Percentiles rank a stretch among this genome's conserved stretches.
phyloP scores from a whole-genome alignment of 495 filamentous ascomycete species.

The Clavariopsis aquatica region DNA sequence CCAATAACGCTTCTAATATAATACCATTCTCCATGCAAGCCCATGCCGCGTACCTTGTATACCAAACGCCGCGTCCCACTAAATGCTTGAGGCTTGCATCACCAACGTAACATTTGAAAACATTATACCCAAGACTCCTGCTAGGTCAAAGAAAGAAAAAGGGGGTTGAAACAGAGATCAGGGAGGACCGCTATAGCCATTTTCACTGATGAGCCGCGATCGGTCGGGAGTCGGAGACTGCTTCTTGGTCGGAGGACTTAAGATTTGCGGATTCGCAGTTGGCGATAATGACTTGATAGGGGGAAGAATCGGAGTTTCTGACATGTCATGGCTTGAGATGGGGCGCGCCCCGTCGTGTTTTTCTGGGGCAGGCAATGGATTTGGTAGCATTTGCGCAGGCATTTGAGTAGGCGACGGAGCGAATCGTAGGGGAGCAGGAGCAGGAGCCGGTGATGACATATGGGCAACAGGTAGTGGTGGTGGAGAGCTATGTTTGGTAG shows the following conservation, averaged over 20 bases:
- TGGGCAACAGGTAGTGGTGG: conserved; percentile 8
- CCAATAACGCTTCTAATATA: not conserved
- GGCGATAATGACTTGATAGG: conserved; percentile 54
- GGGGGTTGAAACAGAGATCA: not conserved
- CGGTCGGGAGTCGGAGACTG: conserved; percentile 33
- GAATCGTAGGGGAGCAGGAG: conserved; percentile 17
- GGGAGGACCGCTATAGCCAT: conserved; percentile 5
- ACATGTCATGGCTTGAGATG: conserved; percentile 50
- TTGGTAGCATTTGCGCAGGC: conserved; percentile 54
- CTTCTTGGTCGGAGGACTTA: conserved; percentile 39
- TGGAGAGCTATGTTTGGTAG: conserved; percentile 35
- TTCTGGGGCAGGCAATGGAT: conserved; percentile 63
- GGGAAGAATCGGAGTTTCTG: conserved; percentile 52
- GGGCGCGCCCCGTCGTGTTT: conserved; percentile 66
- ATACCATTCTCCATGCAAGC: not conserved
- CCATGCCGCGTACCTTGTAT: not conserved
- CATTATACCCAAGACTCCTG: not conserved
- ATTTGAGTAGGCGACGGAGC: conserved; percentile 40
- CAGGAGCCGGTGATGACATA: conserved; percentile 13
- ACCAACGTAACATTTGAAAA: not conserved
- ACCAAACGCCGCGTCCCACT: not conserved
- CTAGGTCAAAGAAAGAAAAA: not conserved
- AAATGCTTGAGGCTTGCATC: not conserved
- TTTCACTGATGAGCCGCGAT: conserved; percentile 18
- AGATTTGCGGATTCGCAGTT: conserved; percentile 37